Evolutionary conservation across 2,329 filamentous ascomycete species (phyloP), one percentile per base, ranked within the genome.

Genomic region (Diatrype stigma): DNA sequence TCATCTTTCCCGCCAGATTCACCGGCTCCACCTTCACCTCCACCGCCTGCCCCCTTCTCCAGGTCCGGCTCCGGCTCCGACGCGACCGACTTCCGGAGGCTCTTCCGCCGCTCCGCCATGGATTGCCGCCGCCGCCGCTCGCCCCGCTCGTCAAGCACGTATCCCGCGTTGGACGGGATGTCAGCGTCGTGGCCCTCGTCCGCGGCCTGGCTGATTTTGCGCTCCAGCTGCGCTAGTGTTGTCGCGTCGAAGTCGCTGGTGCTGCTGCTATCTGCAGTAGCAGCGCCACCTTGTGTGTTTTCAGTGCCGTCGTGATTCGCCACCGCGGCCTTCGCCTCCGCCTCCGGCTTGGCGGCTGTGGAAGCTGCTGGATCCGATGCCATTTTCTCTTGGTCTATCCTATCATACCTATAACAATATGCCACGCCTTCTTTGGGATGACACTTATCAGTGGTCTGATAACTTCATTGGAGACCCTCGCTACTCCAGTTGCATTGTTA

Each of bases 171-270:
- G 1, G 75, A 78, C 2, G 75, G 75, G 11, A 74, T 77, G 49
- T 78, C 75, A 45, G 75, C 75, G 49, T 78, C 74, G 56, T 77
- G 74, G 6, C 73, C 74, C 51, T 76, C 74, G 45, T 71, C 72
- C 5, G 67, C 55, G 12, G 74, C 73, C 50, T 73, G 69, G 23
- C 60, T 66, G n/a, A 67, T 67, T 53, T 66, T 73, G 37, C 60
- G 58, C 49, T 59, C 53, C 11, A 66, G 54, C 42, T 58, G 47
- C 14, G 55, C 23, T n/a, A n/a, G n/a, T n/a, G n/a, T n/a, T 22
- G 48, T 46, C 45, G 51, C 42, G 23, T 54, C 57, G 8, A 16
- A 38, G 16, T 60, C 51, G 21, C 17, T 32, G n/a, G 6, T 30
- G 26, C 26, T 30, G 26, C 26, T 30, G 26, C 10, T 10, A 10